Evolutionary conservation across 2,329 filamentous ascomycete genomes (phyloP), one percentile per base, ranked within the genome.

Genomic region (Colletotrichum brevisporum): DNA sequence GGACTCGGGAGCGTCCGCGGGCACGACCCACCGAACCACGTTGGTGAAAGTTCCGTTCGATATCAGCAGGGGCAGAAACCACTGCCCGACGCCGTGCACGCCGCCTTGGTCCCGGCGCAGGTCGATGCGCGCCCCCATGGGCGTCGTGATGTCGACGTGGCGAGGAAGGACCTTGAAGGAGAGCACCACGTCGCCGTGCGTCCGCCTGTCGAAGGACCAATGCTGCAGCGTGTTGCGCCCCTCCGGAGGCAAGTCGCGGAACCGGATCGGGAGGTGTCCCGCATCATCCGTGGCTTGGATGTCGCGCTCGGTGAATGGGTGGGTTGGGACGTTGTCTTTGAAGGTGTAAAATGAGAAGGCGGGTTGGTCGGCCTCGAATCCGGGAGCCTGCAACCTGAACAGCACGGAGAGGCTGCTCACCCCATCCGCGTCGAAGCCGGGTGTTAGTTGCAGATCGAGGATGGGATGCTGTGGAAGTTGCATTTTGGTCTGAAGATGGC

Each of bases 131-230:
- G 67, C 71, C 10, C 71, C 70, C 16, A 67, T 54, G 15, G 71
- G 39, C 3, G 70, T 68, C 6, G 39, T 59, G 5, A 56, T 24
- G 10, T 70, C 66, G 45, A 70, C 66, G 12, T 67, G 51, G 18
- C 69, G 69, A 6, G 71, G 69, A 16, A 60, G 67, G n/a, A 72
- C 71, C 9, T 70, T 43, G 58, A 70, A 65, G 26, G 56, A 39
- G 12, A 72, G 47, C 12, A 47, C 60, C 45, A 72, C 24, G n/a
- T 70, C 69, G 62, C 71, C 70, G 24, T 45, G 45, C 1, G 66
- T 58, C 36, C 70, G 55, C 39, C 71, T 27, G 6, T 53, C 58
- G 18, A 70, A 63, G 15, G 43, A 54, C 70, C 71, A 72, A 50
- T 72, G 66, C 26, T 72, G 69, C 39, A 57, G 47, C 5, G 41